Evolutionary conservation across 2,329 filamentous ascomycete species (phyloP), one percentile per base, ranked within the genome.

Genomic region (Calonectria ilicicola): DNA sequence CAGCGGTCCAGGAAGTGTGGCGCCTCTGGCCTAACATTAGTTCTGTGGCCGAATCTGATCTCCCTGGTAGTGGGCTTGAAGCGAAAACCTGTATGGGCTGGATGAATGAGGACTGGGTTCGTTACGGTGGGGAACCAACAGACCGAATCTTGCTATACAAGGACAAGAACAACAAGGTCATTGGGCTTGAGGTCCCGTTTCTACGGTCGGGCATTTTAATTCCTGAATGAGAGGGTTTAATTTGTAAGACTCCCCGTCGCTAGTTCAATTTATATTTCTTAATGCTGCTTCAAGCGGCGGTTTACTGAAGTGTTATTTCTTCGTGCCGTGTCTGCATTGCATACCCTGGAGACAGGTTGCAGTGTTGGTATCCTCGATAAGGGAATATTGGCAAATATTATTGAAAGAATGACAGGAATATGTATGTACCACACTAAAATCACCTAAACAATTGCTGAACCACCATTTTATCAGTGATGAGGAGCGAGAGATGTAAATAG

Each of bases 21-120:
- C 77, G 77, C 19, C 44, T 82, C 8, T 83, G 81, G 81, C 76
- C 80, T 0, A 77, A 79, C 0, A 53, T 82, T 12, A 62, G 40
- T 1, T 23, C 67, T 0, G 38, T 67, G 0, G 40, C 51, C 2
- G 12, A 68, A 17, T 82, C 81, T 0, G 81, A 83, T 32, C 74
- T 85, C 2, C 82, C 83, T 0, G 79, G 79, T 0, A 67, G 69
- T 7, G 69, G 64, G 0, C 42, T 82, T 15, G 70, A 76, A 14
- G 67, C 69, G 1, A 70, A 78, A n/a, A 77, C 78, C 21, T 84
- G 82, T 46, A 29, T 77, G 1, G 74, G 77, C 4, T 85, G 82
- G 83, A 81, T 78, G 40, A 68, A 82, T 5, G 79, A 78, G 0
- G 82, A 84, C 40, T 85, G 81, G 82, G 72, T 84, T 26, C 79